Conservation (phyloP, 176 grass and related monocot species). For the Bromus sterilis region DNA sequence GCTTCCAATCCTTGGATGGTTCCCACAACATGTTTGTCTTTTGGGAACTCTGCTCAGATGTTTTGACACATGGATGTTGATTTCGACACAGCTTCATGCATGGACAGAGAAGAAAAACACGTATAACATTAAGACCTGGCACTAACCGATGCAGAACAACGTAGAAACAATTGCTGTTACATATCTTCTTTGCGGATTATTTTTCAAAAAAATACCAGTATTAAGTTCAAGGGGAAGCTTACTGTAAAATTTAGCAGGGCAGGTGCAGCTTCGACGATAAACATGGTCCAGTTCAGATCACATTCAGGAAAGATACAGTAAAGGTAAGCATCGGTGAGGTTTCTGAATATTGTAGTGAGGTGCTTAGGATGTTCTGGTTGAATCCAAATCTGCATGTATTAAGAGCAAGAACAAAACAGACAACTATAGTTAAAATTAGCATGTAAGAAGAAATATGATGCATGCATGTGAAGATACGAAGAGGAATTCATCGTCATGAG, state of each 20-base stretch:
- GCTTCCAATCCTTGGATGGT: neutral
- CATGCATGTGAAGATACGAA: no score
- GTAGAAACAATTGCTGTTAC: neutral
- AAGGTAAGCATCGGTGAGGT: neutral
- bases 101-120: no score
- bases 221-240: no score
- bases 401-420: no score
- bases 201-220: no score
- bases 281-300: neutral
- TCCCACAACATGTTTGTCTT: neutral
- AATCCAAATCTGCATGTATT: neutral
- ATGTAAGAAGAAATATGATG: no score
- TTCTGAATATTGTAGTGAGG: neutral
- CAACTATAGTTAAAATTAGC: no score
- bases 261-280: neutral
- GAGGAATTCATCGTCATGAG: no score
- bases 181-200: neutral
- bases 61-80: no score
- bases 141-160: neutral
- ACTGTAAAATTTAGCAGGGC: neutral
- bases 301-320: neutral
- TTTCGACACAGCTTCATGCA: no score
- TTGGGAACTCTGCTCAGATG: neutral
- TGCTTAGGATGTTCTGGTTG: neutral
- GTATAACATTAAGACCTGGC: no score